A percentile compares a stretch with the other conserved stretches of the same genome.
Conservation (phyloP, 2,329 filamentous ascomycete genomes). For the Hymenoscyphus fraxineus region DNA sequence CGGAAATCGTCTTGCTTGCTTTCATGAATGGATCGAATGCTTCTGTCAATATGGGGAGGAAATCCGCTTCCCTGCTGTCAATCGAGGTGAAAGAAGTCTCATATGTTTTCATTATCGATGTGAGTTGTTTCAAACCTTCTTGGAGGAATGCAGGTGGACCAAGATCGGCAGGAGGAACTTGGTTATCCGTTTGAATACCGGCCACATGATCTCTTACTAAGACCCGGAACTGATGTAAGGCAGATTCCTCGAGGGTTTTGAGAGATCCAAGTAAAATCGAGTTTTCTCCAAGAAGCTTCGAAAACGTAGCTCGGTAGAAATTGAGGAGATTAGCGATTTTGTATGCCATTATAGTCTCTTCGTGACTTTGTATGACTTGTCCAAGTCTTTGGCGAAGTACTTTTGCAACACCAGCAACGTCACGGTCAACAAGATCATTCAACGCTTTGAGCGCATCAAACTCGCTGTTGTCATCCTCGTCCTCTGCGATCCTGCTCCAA, state of each 20-base stretch:
- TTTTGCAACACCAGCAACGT: conserved; percentile 74
- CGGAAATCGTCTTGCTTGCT: conserved; percentile 67
- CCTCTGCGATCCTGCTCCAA: conserved; percentile 66
- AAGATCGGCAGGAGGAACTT: conserved; percentile 67
- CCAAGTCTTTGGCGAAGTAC: conserved; percentile 87
- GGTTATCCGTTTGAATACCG: conserved; percentile 67
- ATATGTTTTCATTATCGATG: conserved; percentile 77
- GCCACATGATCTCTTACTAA: conserved; percentile 78
- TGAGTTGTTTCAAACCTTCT: conserved; percentile 75
- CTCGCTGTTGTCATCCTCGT: conserved; percentile 49
- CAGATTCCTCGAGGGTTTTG: conserved; percentile 65
- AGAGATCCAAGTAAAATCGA: conserved; percentile 70
- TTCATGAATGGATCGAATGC: conserved; percentile 82
- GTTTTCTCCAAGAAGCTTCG: conserved; percentile 67
- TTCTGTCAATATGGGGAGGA: conserved; percentile 70
- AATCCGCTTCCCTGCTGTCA: conserved; percentile 60
- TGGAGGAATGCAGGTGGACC: conserved; percentile 75
- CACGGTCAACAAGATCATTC: conserved; percentile 80
- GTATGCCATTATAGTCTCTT: conserved; percentile 84
- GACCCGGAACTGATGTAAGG: conserved; percentile 76
- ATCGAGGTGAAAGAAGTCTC: conserved; percentile 70
- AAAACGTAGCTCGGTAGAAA: conserved; percentile 86
- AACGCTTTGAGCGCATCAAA: conserved; percentile 83
- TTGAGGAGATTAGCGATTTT: conserved; percentile 83
- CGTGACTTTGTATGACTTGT: conserved; percentile 87